Evolutionary conservation across 1,284 basidiomycete species (phyloP), one percentile per base, ranked within the genome.

Genomic region (Irpex rosettiformis): DNA sequence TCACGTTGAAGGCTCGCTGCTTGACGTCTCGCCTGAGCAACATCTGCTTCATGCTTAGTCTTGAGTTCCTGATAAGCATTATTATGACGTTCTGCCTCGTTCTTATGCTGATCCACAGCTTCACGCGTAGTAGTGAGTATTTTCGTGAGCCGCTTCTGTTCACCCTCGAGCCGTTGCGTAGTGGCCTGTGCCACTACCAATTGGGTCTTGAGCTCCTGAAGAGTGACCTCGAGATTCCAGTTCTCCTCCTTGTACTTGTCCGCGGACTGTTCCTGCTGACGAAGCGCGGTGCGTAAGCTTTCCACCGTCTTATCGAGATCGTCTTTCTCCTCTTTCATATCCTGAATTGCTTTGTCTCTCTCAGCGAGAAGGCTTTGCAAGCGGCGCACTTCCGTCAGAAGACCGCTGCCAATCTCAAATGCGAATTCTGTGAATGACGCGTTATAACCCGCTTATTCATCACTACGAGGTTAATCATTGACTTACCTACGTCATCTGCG

Each of bases 181-280:
- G 84, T 79, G 6, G 83, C 73, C 62, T 92, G 88, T 1, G 86
- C 81, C 55, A 91, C 86, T 42, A 81, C 70, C 42, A 92, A 79
- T 65, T 91, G 84, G 0, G 85, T 76, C 43, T 89, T 87, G 24
- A 96, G 80, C 63, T 98, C 94, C 72, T 99, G 96, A 28, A 95
- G 80, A 22, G 84, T 84, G 52, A 98, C 93, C 77, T 98, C 95
- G 63, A 98, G 88, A 70, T 98, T 96, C 96, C 96, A 98, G 72
- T 97, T 98, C 76, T 96, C 94, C 73, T 98, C 94, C 77, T 95
- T 96, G 84, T 88, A 96, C 61, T 93, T 93, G 70, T 90, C 86
- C 80, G 65, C 57, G 51, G 59, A 62, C 69, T 86, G 82, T 73
- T 96, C 92, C 66, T 94, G 88, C 45, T 86, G 79, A 59, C 85